These are phyloP conservation scores for Psilocybe azurescens DNA, from an alignment of 768 basidiomycete genomes.

Conservation along the genomic window DNA sequence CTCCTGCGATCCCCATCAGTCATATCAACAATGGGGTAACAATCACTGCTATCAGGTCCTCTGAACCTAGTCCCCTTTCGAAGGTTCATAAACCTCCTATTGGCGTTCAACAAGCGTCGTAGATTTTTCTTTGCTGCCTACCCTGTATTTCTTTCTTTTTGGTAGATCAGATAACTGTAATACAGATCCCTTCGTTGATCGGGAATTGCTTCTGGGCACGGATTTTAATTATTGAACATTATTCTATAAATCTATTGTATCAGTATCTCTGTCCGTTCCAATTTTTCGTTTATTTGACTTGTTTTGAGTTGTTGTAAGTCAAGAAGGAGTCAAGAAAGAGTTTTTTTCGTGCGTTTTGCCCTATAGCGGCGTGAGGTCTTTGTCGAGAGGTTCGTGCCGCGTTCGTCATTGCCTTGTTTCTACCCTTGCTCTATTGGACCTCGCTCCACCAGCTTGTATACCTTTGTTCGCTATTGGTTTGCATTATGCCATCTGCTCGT, in stretches of 20 bases:
- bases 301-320: too few relatives aligned
- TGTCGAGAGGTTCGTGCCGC: too few relatives aligned
- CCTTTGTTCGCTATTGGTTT: too few relatives aligned
- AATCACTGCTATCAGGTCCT: slow-evolving; percentile 63
- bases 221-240: neutral
- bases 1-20: slow-evolving; percentile 69
- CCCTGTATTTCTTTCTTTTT: neutral
- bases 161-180: slow-evolving; percentile 1
- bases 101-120: slow-evolving; percentile 26
- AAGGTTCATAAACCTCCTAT: slow-evolving; percentile 28
- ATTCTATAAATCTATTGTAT: neutral
- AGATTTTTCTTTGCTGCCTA: slow-evolving; percentile 2
- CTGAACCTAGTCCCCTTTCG: slow-evolving; percentile 40
- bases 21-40: slow-evolving; percentile 55
- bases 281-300: too few relatives aligned
- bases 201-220: neutral
- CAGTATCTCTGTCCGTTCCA: neutral
- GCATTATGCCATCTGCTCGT: too few relatives aligned
- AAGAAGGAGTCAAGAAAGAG: too few relatives aligned
- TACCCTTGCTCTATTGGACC: too few relatives aligned
- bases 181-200: neutral
- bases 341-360: too few relatives aligned
- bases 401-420: too few relatives aligned
- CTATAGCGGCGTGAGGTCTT: too few relatives aligned
- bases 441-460: too few relatives aligned